These are phyloP conservation scores for Phytophthora sp. DNA, from an alignment of 352 stramenopile species.

Conservation along the genomic window DNA sequence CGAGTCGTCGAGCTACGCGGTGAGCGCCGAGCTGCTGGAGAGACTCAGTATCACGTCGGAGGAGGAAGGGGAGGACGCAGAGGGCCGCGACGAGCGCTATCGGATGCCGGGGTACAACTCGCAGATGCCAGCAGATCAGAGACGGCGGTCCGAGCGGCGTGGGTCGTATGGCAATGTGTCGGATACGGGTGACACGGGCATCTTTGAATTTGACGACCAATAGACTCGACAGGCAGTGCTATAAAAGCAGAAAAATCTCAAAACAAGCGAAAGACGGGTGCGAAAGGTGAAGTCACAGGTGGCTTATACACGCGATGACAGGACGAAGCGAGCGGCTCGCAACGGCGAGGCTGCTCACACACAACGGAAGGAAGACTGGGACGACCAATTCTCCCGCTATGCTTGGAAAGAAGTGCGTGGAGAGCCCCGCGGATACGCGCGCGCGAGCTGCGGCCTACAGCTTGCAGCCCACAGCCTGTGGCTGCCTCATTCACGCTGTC, in stretches of 20 bases:
- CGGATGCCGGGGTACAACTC: slow-evolving; percentile 22
- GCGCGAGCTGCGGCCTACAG: not conserved
- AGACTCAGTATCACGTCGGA: slow-evolving; percentile 44
- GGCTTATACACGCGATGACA: slow-evolving; percentile 1
- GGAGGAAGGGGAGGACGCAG: slow-evolving; percentile 31
- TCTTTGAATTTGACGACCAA: slow-evolving; percentile 84
- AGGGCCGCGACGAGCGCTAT: slow-evolving; percentile 35
- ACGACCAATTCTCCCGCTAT: not conserved
- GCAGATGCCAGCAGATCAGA: slow-evolving; percentile 25
- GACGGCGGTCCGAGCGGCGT: slow-evolving; percentile 45
- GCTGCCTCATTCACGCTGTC: not conserved
- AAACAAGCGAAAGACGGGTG: slow-evolving; percentile 10
- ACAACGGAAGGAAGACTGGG: not conserved
- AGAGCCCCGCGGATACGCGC: not conserved
- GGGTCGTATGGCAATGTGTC: slow-evolving; percentile 60
- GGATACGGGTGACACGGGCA: slow-evolving; percentile 56
- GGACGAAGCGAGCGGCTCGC: not conserved
- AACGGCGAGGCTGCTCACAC: not conserved
- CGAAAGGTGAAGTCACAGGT: not conserved
- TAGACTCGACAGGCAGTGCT: slow-evolving; percentile 41
- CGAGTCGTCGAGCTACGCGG: slow-evolving; percentile 35
- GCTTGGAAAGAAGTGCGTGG: not conserved
- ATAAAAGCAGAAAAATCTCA: slow-evolving; percentile 22
- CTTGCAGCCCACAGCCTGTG: not conserved
- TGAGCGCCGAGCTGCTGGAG: slow-evolving; percentile 44